Base-by-base conservation (phyloP, 2,329 filamentous ascomycete species). In the Penicillium sp. region DNA sequence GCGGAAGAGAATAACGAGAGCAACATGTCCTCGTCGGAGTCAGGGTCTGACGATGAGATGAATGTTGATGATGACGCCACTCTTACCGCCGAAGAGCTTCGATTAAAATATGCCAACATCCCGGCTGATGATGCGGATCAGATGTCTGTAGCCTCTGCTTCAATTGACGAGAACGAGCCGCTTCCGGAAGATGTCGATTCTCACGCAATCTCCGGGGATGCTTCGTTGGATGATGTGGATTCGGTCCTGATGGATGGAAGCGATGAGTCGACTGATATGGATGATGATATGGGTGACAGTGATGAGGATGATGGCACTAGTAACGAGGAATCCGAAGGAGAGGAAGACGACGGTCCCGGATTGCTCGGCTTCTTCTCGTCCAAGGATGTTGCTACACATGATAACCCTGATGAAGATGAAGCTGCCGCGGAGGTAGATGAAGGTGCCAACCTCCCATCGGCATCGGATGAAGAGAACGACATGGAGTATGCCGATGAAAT, bases 1-100 rank as follows among this genome's bases (percentile, higher is more conserved):
- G 85, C 81, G 0, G 82, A 83, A 44, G 55, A 55, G 20, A 72
- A 73, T 11, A 69, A 72, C 18, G 75, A 72, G 41, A 65, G 61
- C 30, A 73, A 74, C 22, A 75, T 59, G 71, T 74, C 48, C 56
- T 71, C 49, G 50, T 71, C 47, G 35, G 62, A 48, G 52, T 67
- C 61, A 17, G 70, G 71, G 17, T 60, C 59, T 8, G 72, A 66
- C 26, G 57, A 62, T 16, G 61, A 60, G 26, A 54, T 62, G 10
- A 60, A 50, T 20, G 40, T 54, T 25, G 61, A 69, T 46, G 62
- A 67, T 41, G 70, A 73, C 50, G 69, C 65, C 37, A 57, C 54
- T 7, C 53, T 73, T 38, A 71, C 68, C 11, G 60, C 66, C 8
- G 70, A 72, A 45, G 62, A 72, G 41, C 62, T 73, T 33, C 65